Base-by-base conservation (phyloP, 2,329 filamentous ascomycete genomes). In the Xylaria sp. region DNA sequence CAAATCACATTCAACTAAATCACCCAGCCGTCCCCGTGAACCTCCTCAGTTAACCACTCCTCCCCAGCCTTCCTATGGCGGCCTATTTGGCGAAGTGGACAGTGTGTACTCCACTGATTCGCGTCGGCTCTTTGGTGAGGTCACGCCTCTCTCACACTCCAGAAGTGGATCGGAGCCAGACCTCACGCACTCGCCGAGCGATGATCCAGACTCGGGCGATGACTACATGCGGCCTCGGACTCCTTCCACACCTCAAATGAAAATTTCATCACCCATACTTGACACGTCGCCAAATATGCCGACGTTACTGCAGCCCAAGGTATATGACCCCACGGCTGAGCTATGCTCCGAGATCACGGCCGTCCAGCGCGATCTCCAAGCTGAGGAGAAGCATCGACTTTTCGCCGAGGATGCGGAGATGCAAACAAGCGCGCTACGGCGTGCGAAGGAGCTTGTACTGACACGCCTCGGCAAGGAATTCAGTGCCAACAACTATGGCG, bases 361-460 rank as follows among this genome's bases (percentile, higher is more conserved):
- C 1, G 85, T 89, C 36, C 88, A 89, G 77, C 86, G 88, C 71
- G 85, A 88, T 74, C 80, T 88, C 51, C 83, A 86, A 72, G 84
- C 86, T 68, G 88, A 90, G 74, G 84, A 86, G 72, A 81, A 83
- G 2, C 86, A 89, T 70, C 83, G 86, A 12, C 82, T 84, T 54
- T 81, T 89, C 28, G 88, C 88, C 23, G 85, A 90, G 71, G 87
- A 90, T 73, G 82, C 85, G 2, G 84, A 84, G 9, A 84, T 86
- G 63, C 84, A 88, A 65, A 82, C 82, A 4, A 86, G 82, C 72
- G 86, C 88, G 10, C 80, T 91, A 59, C 83, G 84, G 74, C 85
- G 86, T 67, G 89, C 89, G 41, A 88, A 87, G 76, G 87, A 88
- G 71, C 86, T 87, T 0, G 88, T 91, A 13, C 80, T 91, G 64